Evolutionary conservation across 2,329 filamentous ascomycete species (phyloP), one percentile per base, ranked within the genome.

Genomic region (Pestalotiopsis sp.): DNA sequence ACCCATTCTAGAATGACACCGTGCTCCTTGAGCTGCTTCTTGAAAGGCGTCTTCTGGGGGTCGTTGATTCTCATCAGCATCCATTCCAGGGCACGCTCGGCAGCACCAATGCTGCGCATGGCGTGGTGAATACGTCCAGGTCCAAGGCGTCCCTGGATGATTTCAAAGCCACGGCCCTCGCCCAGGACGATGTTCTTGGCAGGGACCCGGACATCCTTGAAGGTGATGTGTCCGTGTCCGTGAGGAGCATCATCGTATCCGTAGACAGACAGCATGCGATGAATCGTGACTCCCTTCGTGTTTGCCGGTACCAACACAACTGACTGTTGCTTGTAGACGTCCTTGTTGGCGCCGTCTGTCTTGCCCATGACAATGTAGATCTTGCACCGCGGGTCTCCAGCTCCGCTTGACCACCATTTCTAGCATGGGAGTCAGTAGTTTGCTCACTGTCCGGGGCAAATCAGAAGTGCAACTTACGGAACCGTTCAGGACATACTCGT

Each of bases 371-470:
- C 94, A 71, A 99, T 91, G 84, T 98, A 98, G 79, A 99, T 86
- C 81, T 92, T 88, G 86, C 96, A 99, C 75, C 95, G 89, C 69
- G 92, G 92, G 82, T 99, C 96, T 69, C 96, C 96, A 20, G 95
- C 94, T 73, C 96, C 96, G 72, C 93, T 97, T 36, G 94, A 97
- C 96, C 96, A 99, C 96, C 96, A 99, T 93, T 99, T 99, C 89
- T 95, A 72, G 17, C 77, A 74, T 36, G 31, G 71, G 58, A 56
- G 17, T 62, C 2, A 38, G 36, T 62, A 31, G 11, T 23, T 23
- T 27, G 13, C 56, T 12, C 14, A 36, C n/a, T n/a, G n/a, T n/a
- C n/a, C n/a, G 23, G 6, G 11, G 27, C 1, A 57, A 13, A 7
- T 0, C 6, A 14, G 23, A 56, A 17, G 17, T 49, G 23, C 1